Evolutionary conservation across 1,284 basidiomycete genomes (phyloP).

Genomic region (Phellinidium pouzarii): DNA sequence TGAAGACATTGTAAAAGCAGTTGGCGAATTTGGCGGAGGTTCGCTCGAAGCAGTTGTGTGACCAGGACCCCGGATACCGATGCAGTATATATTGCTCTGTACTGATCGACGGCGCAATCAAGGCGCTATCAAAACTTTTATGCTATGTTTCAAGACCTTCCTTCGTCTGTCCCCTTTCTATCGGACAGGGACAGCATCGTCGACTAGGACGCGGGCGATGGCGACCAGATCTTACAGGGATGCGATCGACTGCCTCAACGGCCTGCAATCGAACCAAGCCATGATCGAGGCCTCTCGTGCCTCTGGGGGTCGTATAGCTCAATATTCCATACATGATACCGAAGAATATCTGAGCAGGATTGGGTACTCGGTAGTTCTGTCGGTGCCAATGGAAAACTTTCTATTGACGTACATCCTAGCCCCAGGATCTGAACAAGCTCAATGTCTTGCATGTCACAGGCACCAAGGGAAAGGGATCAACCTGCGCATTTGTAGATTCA

Average conservation of each 20-base stretch:
- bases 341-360: slow-evolving; percentile 84
- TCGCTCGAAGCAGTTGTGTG: background rate
- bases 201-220: slow-evolving; percentile 22
- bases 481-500: slow-evolving; percentile 86
- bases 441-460: slow-evolving; percentile 98
- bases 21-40: background rate
- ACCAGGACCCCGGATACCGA: slow-evolving; percentile 5
- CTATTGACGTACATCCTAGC: slow-evolving; percentile 36
- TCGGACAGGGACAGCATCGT: background rate
- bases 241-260: slow-evolving; percentile 85
- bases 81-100: background rate
- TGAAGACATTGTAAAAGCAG: background rate
- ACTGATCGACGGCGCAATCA: background rate
- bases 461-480: slow-evolving; percentile 98
- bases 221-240: slow-evolving; percentile 65
- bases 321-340: slow-evolving; percentile 83
- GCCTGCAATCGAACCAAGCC: slow-evolving; percentile 91
- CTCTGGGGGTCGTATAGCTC: slow-evolving; percentile 63
- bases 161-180: background rate
- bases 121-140: slow-evolving; percentile 8
- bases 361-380: slow-evolving; percentile 65
- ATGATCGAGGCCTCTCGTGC: slow-evolving; percentile 80
- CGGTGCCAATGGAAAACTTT: background rate
- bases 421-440: slow-evolving; percentile 77
- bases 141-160: slow-evolving; percentile 12